Base-by-base conservation (phyloP, 2,329 filamentous ascomycete genomes). In the Penicillium capsulatum region DNA sequence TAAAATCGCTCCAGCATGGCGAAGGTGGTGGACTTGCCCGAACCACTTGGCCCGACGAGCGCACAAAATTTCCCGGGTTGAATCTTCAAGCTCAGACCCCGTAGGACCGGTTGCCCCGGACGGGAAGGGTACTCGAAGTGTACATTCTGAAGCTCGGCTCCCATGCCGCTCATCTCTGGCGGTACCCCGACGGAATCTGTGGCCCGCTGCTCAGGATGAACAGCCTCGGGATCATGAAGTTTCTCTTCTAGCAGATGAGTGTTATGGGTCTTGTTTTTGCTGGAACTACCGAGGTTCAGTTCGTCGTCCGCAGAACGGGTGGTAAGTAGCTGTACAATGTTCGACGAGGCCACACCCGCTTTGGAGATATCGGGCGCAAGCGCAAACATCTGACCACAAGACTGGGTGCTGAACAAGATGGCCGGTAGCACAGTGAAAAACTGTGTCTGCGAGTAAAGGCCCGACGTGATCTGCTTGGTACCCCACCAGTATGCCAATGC, bases 371-470 rank as follows among this genome's bases (percentile, higher is more conserved):
- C 84, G 0, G 84, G 84, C 0, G 84, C 83, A 2, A 89, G 74
- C 17, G 79, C 79, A 60, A 89, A 87, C 61, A 88, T 79, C 54
- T 86, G 80, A 1, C 83, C 80, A 69, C 82, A 85, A 3, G 83
- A 72, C 63, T 86, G 82, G 0, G 85, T 83, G 38, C 80, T 83
- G 29, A 88, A 79, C 2, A 90, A 72, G 53, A 89, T 75, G 8
- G 83, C 74, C 1, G 83, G 72, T 7, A 87, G 69, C 4, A 89
- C 81, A 50, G 86, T 83, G 61, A 89, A 83, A 64, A 88, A 89
- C 34, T 78, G 64, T 14, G 83, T 75, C 27, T 80, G 77, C 33
- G 76, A 75, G 50, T 83, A 83, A 36, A 78, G 64, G 2, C 83
- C 83, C 26, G 74, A 70, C 31, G 73, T 13, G 14, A 36, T 36